Evolutionary conservation across 345 rosid genomes (phyloP).

Genomic region (Gossypium turneri): DNA sequence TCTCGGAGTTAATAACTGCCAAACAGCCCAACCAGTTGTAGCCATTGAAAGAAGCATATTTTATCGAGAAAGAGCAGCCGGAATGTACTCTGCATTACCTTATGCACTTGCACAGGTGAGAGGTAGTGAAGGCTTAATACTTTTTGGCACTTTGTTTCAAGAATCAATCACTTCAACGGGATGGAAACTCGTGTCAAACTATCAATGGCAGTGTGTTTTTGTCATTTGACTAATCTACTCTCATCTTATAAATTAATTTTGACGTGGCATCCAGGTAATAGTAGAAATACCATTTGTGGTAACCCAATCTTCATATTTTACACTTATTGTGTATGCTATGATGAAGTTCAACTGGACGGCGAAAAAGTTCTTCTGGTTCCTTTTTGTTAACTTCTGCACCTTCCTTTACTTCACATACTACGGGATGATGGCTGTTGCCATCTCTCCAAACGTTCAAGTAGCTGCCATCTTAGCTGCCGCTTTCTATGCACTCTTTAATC

Average conservation of each 20-base stretch:
- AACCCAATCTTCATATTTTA: slow-evolving; percentile 52
- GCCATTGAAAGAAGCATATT: slow-evolving; percentile 63
- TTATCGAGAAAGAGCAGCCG: slow-evolving; percentile 66
- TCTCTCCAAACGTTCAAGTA: slow-evolving; percentile 79
- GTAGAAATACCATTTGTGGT: slow-evolving; percentile 68
- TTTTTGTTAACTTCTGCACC: slow-evolving; percentile 67
- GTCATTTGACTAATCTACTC: neutral
- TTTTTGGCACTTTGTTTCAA: neutral
- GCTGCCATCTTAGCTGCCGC: slow-evolving; percentile 69
- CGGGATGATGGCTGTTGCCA: slow-evolving; percentile 84
- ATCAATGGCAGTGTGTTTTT: neutral
- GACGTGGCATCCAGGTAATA: slow-evolving; percentile 47
- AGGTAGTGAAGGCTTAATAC: neutral
- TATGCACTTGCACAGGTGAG: slow-evolving; percentile 60
- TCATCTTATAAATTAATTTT: neutral
- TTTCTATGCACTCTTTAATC: slow-evolving; percentile 65
- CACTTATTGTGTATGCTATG: slow-evolving; percentile 69
- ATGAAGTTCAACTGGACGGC: slow-evolving; percentile 66
- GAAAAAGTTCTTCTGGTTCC: slow-evolving; percentile 75
- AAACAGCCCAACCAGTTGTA: slow-evolving; percentile 62
- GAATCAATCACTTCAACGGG: neutral
- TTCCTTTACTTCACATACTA: slow-evolving; percentile 93
- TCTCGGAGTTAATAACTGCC: slow-evolving; percentile 59
- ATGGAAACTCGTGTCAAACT: neutral
- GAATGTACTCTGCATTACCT: slow-evolving; percentile 69